phyloP scores from a whole-genome alignment of 441 rosid species.

The Eruca vesicaria region DNA sequence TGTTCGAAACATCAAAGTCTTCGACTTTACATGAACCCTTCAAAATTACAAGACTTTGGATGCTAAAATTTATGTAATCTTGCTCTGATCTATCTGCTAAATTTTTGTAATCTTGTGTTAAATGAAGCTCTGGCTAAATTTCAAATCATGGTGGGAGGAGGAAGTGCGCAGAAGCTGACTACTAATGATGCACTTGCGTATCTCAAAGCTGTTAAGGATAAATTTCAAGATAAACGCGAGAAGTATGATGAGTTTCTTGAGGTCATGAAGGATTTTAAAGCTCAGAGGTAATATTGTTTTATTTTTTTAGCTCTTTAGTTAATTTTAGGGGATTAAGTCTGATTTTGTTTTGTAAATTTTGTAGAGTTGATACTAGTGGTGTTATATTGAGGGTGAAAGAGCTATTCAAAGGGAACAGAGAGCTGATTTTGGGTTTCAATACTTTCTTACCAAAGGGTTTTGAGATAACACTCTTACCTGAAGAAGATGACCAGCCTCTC shows the following conservation, averaged over 20 bases:
- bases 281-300: conserved; percentile 65
- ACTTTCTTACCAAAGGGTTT: conserved; percentile 97
- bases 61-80: neutral
- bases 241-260: conserved; percentile 96
- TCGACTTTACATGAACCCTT: conserved; percentile 52
- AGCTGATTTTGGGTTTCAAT: conserved; percentile 94
- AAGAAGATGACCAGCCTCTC: conserved; percentile 75
- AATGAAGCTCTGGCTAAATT: too few relatives aligned
- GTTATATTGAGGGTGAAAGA: conserved; percentile 94
- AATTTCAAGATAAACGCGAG: conserved; percentile 85
- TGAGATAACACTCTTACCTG: conserved; percentile 80
- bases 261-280: conserved; percentile 98
- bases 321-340: neutral
- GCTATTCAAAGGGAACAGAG: conserved; percentile 84
- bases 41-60: conserved; percentile 50
- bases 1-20: conserved; percentile 32
- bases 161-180: conserved; percentile 69
- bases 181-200: conserved; percentile 95
- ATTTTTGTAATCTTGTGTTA: too few relatives aligned
- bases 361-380: conserved; percentile 90
- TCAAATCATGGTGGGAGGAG: conserved; percentile 54
- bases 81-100: conserved; percentile 23
- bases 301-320: neutral
- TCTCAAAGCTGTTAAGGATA: conserved; percentile 93
- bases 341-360: conserved; percentile 14